Percentiles rank a stretch among this genome's conserved stretches.
Conservation (phyloP, 2,329 filamentous ascomycete genomes). For the Whalleya microplaca region DNA sequence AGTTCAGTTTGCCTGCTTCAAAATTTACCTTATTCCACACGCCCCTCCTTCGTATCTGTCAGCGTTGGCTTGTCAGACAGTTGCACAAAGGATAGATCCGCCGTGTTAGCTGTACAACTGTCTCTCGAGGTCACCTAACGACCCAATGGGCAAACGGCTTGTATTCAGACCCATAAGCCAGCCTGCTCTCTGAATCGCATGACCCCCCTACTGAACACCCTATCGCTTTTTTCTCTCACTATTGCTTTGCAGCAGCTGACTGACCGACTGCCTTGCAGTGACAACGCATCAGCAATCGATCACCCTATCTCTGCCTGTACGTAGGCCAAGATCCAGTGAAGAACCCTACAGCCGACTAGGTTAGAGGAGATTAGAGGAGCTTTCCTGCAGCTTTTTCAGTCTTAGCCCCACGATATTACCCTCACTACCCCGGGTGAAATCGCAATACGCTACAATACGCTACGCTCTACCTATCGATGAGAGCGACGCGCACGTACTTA, state of each 20-base stretch:
- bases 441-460: too few relatives aligned
- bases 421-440: not conserved
- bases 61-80: not conserved
- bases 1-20: not conserved
- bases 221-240: slow-evolving; percentile 16
- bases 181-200: slow-evolving; percentile 21
- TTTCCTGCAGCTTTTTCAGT: not conserved
- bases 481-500: not conserved
- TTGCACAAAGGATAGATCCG: slow-evolving; percentile 17
- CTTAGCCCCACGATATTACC: not conserved
- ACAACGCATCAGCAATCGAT: slow-evolving; percentile 34
- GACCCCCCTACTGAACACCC: slow-evolving; percentile 14
- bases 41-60: not conserved
- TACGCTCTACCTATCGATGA: too few relatives aligned
- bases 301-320: slow-evolving; percentile 6
- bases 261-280: slow-evolving; percentile 29
- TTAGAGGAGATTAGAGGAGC: not conserved
- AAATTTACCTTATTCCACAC: not conserved
- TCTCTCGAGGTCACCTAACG: slow-evolving; percentile 13
- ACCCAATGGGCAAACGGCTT: slow-evolving; percentile 6
- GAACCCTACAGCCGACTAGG: not conserved
- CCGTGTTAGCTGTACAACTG: slow-evolving; percentile 23
- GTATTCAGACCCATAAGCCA: slow-evolving; percentile 18
- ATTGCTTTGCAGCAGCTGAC: slow-evolving; percentile 22
- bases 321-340: too few relatives aligned